These are phyloP conservation scores for Pichia sp. DNA, from an alignment of 1,139 yeast species.

Conservation along the genomic window DNA sequence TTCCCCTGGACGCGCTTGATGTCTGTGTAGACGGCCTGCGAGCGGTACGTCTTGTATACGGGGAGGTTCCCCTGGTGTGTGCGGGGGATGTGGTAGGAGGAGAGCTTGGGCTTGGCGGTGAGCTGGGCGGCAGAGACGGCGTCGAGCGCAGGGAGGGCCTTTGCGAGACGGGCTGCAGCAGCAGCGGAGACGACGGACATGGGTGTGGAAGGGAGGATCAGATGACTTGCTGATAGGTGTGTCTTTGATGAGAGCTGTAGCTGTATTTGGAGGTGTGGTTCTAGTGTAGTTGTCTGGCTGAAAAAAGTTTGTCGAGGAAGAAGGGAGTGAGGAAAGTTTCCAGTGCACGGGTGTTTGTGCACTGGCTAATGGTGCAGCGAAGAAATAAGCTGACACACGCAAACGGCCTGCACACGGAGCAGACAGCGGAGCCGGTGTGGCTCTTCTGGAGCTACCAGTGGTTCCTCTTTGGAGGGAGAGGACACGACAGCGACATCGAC, in stretches of 20 bases:
- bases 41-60: conserved; percentile 54
- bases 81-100: conserved; percentile 47
- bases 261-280: not conserved
- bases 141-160: conserved; percentile 29
- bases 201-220: not conserved
- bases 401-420: too few species aligned
- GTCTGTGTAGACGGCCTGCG: conserved; percentile 56
- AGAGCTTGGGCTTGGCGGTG: conserved; percentile 21
- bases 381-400: not conserved
- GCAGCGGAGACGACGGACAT: conserved; percentile 11
- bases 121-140: conserved; percentile 26
- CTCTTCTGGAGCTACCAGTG: too few species aligned
- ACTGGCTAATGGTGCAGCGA: not conserved
- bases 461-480: too few species aligned
- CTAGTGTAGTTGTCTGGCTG: not conserved
- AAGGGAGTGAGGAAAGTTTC: not conserved
- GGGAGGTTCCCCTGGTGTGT: conserved; percentile 64
- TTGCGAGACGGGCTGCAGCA: conserved; percentile 18
- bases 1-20: conserved; percentile 64
- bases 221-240: not conserved
- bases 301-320: not conserved
- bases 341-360: not conserved
- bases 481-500: too few species aligned
- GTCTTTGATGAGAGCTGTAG: too few species aligned
- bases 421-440: too few species aligned